These are phyloP conservation scores for Passalora sequoiae DNA, from an alignment of 2,329 filamentous ascomycete species.

Conservation along the genomic window DNA sequence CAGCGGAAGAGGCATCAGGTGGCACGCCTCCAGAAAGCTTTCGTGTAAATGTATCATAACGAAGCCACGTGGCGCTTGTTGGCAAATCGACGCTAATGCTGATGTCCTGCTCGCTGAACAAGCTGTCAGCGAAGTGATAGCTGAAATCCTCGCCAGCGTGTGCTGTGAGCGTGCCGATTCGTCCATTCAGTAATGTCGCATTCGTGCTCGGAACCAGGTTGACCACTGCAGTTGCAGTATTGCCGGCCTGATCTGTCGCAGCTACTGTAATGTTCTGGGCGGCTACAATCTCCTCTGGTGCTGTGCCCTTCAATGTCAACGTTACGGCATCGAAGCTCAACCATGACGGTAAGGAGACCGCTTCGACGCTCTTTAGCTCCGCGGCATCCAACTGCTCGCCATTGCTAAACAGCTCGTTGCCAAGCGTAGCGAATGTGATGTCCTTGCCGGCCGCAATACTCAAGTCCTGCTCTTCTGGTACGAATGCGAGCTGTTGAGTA, in stretches of 20 bases:
- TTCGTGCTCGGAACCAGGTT: slow-evolving; percentile 29
- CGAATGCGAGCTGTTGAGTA: slow-evolving; percentile 62
- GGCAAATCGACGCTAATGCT: slow-evolving; percentile 43
- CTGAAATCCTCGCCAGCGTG: slow-evolving; percentile 47
- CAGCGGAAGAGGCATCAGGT: slow-evolving; percentile 34
- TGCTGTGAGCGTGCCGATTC: slow-evolving; percentile 44
- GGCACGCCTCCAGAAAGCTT: slow-evolving; percentile 49
- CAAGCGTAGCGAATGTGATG: slow-evolving; percentile 32
- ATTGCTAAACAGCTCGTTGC: slow-evolving; percentile 34
- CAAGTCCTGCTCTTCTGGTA: slow-evolving; percentile 48
- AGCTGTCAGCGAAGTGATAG: slow-evolving; percentile 43
- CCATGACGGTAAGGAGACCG: slow-evolving; percentile 61
- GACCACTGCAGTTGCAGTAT: slow-evolving; percentile 55
- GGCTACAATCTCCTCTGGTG: slow-evolving; percentile 53
- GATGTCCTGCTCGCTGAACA: slow-evolving; percentile 40
- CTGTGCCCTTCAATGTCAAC: slow-evolving; percentile 60
- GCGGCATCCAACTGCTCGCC: slow-evolving; percentile 41
- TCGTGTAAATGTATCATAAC: slow-evolving; percentile 43
- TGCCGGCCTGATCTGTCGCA: slow-evolving; percentile 55
- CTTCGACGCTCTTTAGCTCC: slow-evolving; percentile 48
- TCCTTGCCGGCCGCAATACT: slow-evolving; percentile 32
- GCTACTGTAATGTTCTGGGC: slow-evolving; percentile 60
- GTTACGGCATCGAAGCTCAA: slow-evolving; percentile 59
- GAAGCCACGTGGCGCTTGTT: slow-evolving; percentile 44
- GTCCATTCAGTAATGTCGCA: slow-evolving; percentile 41